Evolutionary conservation across 352 stramenopile species (phyloP).

Genomic region (Stramenopiles sp.): DNA sequence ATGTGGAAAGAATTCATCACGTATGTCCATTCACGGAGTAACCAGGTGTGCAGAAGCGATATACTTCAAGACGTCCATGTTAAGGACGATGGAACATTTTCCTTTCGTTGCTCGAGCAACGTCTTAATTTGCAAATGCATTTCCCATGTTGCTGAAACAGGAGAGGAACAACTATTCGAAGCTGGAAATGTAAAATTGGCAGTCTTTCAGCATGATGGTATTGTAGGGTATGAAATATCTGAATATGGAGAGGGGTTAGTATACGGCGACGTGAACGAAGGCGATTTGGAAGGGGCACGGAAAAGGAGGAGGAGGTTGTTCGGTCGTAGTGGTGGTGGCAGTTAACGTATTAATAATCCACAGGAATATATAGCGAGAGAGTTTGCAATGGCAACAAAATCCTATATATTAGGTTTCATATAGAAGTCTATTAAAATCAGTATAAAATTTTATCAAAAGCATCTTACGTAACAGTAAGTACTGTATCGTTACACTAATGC

Average conservation of each 20-base stretch:
- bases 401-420: neutral
- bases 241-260: neutral
- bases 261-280: neutral
- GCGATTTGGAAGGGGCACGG: no score
- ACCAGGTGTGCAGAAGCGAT: neutral
- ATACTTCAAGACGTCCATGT: neutral
- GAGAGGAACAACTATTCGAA: neutral
- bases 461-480: no score
- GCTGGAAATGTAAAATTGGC: neutral
- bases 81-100: neutral
- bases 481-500: no score
- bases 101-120: neutral
- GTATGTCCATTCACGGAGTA: neutral
- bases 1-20: neutral
- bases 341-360: neutral
- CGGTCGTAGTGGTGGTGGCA: neutral
- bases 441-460: no score
- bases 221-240: neutral
- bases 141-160: neutral
- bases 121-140: neutral
- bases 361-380: neutral
- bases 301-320: neutral
- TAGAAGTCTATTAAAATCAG: no score
- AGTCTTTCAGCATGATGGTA: neutral
- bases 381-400: neutral